phyloP scores from a whole-genome alignment of 345 rosid species.

The Eucalyptus leucophloia region DNA sequence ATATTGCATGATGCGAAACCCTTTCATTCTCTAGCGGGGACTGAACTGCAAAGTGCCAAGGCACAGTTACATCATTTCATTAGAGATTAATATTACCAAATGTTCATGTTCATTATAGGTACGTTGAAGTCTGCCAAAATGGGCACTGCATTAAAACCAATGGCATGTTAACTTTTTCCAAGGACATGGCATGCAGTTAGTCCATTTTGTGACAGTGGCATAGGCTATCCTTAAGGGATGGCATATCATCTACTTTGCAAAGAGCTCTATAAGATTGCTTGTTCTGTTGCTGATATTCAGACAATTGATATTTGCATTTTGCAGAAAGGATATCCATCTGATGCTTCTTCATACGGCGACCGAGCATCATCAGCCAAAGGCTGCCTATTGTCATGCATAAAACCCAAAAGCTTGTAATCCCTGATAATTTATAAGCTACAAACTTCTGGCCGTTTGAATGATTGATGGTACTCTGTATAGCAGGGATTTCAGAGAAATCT shows the following conservation, averaged over 20 bases:
- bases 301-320: slow-evolving; percentile 1
- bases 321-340: slow-evolving; percentile 88
- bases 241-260: background rate
- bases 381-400: slow-evolving; percentile 65
- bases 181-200: background rate
- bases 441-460: background rate
- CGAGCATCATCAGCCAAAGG: slow-evolving; percentile 74
- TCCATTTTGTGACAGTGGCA: background rate
- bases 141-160: background rate
- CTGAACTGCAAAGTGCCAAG: background rate
- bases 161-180: background rate
- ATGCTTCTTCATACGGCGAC: slow-evolving; percentile 69
- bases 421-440: slow-evolving; percentile 15
- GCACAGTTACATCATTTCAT: background rate
- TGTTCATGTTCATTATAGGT: background rate
- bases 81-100: background rate
- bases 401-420: slow-evolving; percentile 63
- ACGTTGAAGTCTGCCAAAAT: background rate
- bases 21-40: background rate
- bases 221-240: background rate
- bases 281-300: background rate
- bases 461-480: background rate
- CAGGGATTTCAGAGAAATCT: background rate
- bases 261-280: background rate
- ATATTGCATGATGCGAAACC: background rate